Evolutionary conservation across 495 filamentous ascomycete species (phyloP), one percentile per base, ranked within the genome.

Genomic region (Penicillium bialowiezense): DNA sequence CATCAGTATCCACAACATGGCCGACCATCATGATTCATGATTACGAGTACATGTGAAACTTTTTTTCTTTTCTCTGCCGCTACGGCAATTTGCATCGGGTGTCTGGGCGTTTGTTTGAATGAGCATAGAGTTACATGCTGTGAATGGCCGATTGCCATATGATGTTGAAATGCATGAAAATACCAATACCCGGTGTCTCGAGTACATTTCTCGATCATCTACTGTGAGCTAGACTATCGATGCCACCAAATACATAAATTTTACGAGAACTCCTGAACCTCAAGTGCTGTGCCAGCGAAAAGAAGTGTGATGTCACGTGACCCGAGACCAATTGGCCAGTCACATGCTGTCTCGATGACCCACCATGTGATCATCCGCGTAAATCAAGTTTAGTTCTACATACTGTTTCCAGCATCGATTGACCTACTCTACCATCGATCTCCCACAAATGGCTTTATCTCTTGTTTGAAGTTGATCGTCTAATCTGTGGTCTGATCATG

Each of bases 1-100:
- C 56, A 78, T 82, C 55, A 80, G 74, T 53, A 75, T 82, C 50
- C 80, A 83, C 57, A 83, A 83, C 59, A 71, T 78, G 49, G 74
- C 63, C 31, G 79, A 83, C 49, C 78, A 78, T 54, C 61, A 48
- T 21, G 45, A 48, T 23, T 23, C 64, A 64, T 63, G 57, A 64
- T 54, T 31, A 52, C 35, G 44, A 52, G 26, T 20, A 44, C 3
- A 8, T 47, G 37, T 9, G 3, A 31, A 21, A 8, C 38, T 41
- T 61, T 43, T 37, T 49, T 36, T 37, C 18, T 52, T 56, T 43
- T 23, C 20, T 29, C 41, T 44, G n/a, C 35, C 18, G 5, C 20
- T 40, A 20, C 14, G 26, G 35, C 34, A 39, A 26, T 28, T 51
- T 51, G 48, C 48, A 51, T 51, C 33, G 24, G 48, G 48, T 44